Conservation (phyloP, 2,329 filamentous ascomycete species). For the Ophidiomyces ophidiicola region DNA sequence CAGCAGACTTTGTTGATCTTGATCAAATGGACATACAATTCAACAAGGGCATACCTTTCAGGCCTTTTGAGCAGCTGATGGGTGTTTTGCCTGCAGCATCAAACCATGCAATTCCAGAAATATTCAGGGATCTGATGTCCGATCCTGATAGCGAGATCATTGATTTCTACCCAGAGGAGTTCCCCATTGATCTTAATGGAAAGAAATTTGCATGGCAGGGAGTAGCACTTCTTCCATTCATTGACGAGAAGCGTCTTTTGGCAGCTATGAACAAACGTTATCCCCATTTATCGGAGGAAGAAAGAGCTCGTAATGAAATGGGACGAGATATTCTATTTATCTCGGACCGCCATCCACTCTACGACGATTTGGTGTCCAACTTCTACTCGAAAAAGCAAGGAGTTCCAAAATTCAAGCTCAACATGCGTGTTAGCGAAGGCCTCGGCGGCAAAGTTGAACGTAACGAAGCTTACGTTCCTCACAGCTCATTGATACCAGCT, state of each 20-base stretch:
- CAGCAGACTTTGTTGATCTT: conserved; percentile 81
- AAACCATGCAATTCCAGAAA: conserved; percentile 74
- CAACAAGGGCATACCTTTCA: conserved; percentile 71
- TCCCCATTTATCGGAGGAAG: conserved; percentile 62
- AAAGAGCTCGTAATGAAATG: conserved; percentile 62
- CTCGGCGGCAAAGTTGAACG: conserved; percentile 71
- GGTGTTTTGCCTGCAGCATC: conserved; percentile 90
- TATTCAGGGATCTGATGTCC: conserved; percentile 86
- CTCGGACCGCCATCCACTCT: conserved; percentile 72
- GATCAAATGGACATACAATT: conserved; percentile 69
- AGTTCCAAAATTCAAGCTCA: conserved; percentile 54
- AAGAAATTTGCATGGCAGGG: conserved; percentile 99
- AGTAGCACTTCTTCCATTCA: conserved; percentile 85
- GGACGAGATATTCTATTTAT: conserved; percentile 75
- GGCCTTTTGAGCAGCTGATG: conserved; percentile 95
- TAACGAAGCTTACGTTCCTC: conserved; percentile 71
- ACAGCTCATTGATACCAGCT: conserved; percentile 67
- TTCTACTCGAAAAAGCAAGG: conserved; percentile 89
- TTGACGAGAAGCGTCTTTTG: conserved; percentile 78
- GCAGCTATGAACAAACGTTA: conserved; percentile 74
- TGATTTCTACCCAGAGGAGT: conserved; percentile 94
- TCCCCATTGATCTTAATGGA: conserved; percentile 84
- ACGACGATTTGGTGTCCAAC: conserved; percentile 67
- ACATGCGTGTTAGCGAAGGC: conserved; percentile 62
- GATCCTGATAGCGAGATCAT: conserved; percentile 80